A percentile compares a stretch with the other conserved stretches of the same genome.
Conservation (phyloP, 2,329 filamentous ascomycete species). For the Fusarium cicatricum region DNA sequence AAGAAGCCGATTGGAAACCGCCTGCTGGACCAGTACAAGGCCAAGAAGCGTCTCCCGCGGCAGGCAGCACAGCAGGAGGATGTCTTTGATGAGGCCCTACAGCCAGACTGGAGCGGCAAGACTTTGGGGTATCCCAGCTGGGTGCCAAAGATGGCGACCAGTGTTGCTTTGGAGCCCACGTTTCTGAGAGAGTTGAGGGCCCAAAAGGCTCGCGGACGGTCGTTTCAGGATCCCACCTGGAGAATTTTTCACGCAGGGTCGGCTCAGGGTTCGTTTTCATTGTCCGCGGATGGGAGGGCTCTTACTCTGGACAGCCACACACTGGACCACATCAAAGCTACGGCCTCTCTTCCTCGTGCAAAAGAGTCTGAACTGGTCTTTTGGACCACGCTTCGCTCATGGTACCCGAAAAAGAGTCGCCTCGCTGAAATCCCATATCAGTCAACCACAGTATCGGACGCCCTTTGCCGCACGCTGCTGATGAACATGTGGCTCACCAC, state of each 20-base stretch:
- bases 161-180: conserved; percentile 10
- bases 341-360: neutral
- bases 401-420: neutral
- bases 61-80: conserved; percentile 4
- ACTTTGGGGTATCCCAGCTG: conserved; percentile 2
- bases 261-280: neutral
- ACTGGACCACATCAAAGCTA: neutral
- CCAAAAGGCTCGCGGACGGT: neutral
- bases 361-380: neutral
- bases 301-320: neutral
- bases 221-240: conserved; percentile 4
- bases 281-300: neutral
- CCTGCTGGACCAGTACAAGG: conserved; percentile 1
- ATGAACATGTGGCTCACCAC: conserved; percentile 13
- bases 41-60: conserved; percentile 1
- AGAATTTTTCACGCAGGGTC: neutral
- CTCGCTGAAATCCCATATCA: neutral
- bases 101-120: conserved; percentile 6
- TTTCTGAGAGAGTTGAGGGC: conserved; percentile 18
- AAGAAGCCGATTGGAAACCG: conserved; percentile 8
- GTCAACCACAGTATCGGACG: neutral
- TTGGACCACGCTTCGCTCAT: neutral
- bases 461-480: conserved; percentile 1
- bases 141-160: conserved; percentile 16
- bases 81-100: conserved; percentile 4